Base-by-base conservation (phyloP, 164 flowering plant species). In the Pachysandra terminalis region DNA sequence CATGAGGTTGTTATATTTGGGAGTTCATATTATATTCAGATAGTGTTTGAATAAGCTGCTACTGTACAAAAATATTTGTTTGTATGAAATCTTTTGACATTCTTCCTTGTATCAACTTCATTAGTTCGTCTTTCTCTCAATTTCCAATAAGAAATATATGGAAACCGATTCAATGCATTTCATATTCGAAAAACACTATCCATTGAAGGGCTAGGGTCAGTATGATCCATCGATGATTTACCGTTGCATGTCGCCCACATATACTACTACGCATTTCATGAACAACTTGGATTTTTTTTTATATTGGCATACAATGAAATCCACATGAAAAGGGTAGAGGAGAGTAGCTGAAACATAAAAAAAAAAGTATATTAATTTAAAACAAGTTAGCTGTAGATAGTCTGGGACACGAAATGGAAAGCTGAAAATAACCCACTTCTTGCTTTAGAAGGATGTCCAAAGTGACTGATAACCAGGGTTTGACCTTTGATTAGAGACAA, bases 401-500 rank as follows among this genome's bases (percentile, higher is more conserved):
- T 2, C 41, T 19, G 55, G 55, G 59, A 63, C 61, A 58, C 28
- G 61, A 16, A 59, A 69, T 40, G 15, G 13, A 27, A 26, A 69
- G 40, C 15, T 54, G 62, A 74, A 64, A 53, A 53, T 7, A 56
- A 68, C 61, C 52, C 32, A n/a, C 56, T 57, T 70, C 68, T 52
- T 19, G 69, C 65, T 35, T 23, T 35, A 71, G 70, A 72, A 66
- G 70, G 70, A 23, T 25, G 65, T 16, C 56, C 21, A 40, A n/a
- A 27, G 41, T 24, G 22, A 48, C 56, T 26, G 56, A 41, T 24
- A 59, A 45, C 4, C 26, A 54, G 56, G 56, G 56, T 70, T 71
- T 75, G 66, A 67, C 71, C 68, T 67, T 67, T 55, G 67, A 58
- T 37, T 66, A 54, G 23, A 40, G 70, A 71, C 56, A 61, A 27